Base-by-base conservation (phyloP, 2,329 filamentous ascomycete genomes). In the Rhytidhysteron rufulum region DNA sequence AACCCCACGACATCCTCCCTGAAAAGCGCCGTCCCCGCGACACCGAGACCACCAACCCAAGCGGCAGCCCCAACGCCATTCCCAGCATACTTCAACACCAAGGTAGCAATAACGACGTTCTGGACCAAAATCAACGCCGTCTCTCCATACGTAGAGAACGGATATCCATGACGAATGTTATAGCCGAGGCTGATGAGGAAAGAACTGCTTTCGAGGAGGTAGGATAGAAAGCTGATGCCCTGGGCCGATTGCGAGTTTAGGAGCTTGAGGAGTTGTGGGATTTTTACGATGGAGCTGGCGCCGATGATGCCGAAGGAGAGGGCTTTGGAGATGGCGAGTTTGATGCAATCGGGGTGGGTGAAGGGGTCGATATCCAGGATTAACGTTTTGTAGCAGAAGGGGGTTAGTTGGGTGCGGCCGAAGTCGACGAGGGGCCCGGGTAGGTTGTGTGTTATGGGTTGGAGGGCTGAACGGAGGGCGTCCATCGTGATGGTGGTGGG, bases 101-200 rank as follows among this genome's bases (percentile, higher is more conserved):
- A 68, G 36, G 89, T 80, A 4, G 85, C 83, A 62, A 98, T 95
- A 44, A 89, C 79, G 31, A 97, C 80, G 68, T 98, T 95, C 73
- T 98, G 93, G 43, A 84, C 82, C 36, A 93, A 78, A 54, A 98
- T 96, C 58, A 97, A 75, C 27, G 86, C 89, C 20, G 88, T 91
- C 78, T 98, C 93, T 66, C 93, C 93, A 65, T 86, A 98, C 9
- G 93, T 98, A 76, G 85, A 94, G 70, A 98, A 96, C 3, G 93
- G 91, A 55, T 95, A 96, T 18, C 82, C 83, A 58, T 89, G 88
- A 62, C 93, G 88, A 50, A 87, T 76, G 66, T 95, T 95, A 75
- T 98, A 98, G 38, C 88, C 86, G 51, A 98, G 79, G 4, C 83
- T 85, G 67, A 96, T 94, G 56, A 96, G 77, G 70, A 94, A 91